These are phyloP conservation scores for Leptodontidium sp. DNA, from an alignment of 2,329 filamentous ascomycete genomes.

Conservation along the genomic window DNA sequence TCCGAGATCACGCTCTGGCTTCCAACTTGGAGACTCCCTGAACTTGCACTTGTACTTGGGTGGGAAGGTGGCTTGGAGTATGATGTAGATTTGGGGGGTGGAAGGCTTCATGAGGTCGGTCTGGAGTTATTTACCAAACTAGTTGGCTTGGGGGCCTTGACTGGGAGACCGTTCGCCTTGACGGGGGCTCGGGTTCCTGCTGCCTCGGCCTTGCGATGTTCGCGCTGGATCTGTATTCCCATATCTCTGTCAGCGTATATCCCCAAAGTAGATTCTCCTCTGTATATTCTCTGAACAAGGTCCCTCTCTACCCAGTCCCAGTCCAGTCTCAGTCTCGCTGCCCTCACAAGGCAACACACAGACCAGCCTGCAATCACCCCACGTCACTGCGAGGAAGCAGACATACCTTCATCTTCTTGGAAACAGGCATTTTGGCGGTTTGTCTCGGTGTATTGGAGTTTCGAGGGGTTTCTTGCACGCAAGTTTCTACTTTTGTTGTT, in stretches of 20 bases:
- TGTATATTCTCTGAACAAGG: neutral
- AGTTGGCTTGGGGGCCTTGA: conserved; percentile 62
- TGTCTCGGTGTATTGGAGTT: neutral
- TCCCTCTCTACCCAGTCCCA: conserved; percentile 9
- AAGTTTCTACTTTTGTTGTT: neutral
- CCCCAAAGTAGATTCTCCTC: neutral
- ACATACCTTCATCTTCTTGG: conserved; percentile 56
- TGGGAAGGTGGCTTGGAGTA: neutral
- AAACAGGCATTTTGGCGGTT: conserved; percentile 53
- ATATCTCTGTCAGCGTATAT: conserved; percentile 20
- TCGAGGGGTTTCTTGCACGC: neutral
- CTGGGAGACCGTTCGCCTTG: conserved; percentile 62
- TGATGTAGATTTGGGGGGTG: neutral
- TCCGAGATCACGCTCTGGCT: conserved; percentile 4
- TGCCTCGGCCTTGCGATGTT: conserved; percentile 63
- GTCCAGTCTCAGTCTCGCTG: too few species aligned
- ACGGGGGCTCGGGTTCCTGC: conserved; percentile 61
- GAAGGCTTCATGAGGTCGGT: neutral
- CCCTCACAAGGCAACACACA: neutral
- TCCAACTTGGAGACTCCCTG: neutral
- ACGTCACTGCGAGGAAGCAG: conserved; percentile 2
- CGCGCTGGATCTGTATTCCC: conserved; percentile 54
- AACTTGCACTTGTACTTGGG: neutral
- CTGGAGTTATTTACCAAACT: conserved; percentile 51
- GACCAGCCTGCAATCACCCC: neutral